A percentile compares a stretch with the other conserved stretches of the same genome.
phyloP scores from a whole-genome alignment of 805 yeast species.

The Schizosaccharomyces octosporus region DNA sequence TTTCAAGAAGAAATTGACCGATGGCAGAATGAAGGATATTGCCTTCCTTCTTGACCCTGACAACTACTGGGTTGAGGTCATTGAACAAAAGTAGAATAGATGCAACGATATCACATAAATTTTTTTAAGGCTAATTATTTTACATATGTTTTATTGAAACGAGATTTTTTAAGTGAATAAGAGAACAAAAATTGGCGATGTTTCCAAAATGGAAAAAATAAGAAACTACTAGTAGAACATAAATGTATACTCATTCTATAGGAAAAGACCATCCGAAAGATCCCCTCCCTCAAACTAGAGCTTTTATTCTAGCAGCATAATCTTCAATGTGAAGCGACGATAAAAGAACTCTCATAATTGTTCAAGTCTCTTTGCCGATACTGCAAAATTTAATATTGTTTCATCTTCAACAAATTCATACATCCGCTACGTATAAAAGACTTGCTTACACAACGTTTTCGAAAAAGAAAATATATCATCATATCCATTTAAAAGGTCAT shows the following conservation, averaged over 20 bases:
- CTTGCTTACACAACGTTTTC: too few species aligned
- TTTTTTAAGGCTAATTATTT: too few species aligned
- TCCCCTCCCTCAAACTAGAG: slow-evolving; percentile 1
- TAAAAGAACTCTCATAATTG: neutral
- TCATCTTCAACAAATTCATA: too few species aligned
- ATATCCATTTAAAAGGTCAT: too few species aligned
- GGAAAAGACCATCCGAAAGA: neutral
- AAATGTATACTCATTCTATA: neutral
- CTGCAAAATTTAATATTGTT: neutral
- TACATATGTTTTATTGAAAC: too few species aligned
- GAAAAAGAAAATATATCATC: too few species aligned
- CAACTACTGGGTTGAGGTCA: slow-evolving; percentile 87
- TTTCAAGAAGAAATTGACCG: slow-evolving; percentile 62
- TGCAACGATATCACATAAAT: too few species aligned
- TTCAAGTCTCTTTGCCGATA: neutral
- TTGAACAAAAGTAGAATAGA: slow-evolving; percentile 11
- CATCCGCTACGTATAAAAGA: too few species aligned
- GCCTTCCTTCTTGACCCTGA: slow-evolving; percentile 91
- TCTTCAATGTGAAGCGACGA: neutral
- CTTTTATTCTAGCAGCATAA: neutral
- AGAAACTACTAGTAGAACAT: neutral
- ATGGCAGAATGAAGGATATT: slow-evolving; percentile 78
- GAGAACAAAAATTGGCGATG: too few species aligned
- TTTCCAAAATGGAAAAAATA: too few species aligned
- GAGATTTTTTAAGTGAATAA: too few species aligned